Evolutionary conservation across 2,329 filamentous ascomycete genomes (phyloP).

Genomic region (Penicillium palitans): DNA sequence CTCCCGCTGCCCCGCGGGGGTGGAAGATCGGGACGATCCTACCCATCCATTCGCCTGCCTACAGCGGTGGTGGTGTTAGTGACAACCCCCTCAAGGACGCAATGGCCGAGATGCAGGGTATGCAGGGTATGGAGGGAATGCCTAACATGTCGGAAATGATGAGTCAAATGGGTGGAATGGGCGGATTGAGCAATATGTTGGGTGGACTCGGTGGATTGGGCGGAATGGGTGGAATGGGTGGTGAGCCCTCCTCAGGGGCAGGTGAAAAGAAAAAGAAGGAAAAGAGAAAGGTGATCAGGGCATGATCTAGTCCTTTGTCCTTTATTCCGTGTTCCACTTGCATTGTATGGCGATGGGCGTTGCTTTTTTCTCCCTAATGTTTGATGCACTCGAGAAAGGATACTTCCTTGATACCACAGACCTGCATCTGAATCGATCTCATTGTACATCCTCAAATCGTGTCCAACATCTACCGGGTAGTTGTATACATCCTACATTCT

Average conservation of each 20-base stretch:
- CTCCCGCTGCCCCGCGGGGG: conserved; percentile 75
- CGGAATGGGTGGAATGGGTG: conserved; percentile 34
- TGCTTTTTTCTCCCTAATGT: conserved; percentile 18
- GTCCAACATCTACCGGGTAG: background rate
- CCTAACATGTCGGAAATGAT: conserved; percentile 50
- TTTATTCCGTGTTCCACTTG: conserved; percentile 30
- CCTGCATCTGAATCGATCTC: conserved; percentile 5
- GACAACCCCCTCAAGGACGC: conserved; percentile 96
- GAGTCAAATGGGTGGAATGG: conserved; percentile 37
- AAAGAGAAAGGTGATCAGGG: conserved; percentile 51
- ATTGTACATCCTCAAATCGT: conserved; percentile 7
- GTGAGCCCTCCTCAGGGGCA: conserved; percentile 32
- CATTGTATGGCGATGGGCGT: conserved; percentile 44
- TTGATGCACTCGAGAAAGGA: conserved; percentile 11
- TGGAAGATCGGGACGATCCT: conserved; percentile 87
- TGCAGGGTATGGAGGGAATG: conserved; percentile 46
- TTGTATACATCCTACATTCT: background rate
- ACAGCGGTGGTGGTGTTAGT: conserved; percentile 88
- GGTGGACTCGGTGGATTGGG: conserved; percentile 4
- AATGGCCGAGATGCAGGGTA: conserved; percentile 83
- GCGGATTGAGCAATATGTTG: conserved; percentile 48
- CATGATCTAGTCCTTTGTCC: conserved; percentile 26
- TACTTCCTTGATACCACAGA: conserved; percentile 10
- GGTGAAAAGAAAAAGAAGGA: conserved; percentile 50
- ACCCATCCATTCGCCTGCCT: conserved; percentile 82